Percentiles rank a stretch among this genome's conserved stretches.
Conservation (phyloP, 2,329 filamentous ascomycete genomes). For the Xylaria sp. region DNA sequence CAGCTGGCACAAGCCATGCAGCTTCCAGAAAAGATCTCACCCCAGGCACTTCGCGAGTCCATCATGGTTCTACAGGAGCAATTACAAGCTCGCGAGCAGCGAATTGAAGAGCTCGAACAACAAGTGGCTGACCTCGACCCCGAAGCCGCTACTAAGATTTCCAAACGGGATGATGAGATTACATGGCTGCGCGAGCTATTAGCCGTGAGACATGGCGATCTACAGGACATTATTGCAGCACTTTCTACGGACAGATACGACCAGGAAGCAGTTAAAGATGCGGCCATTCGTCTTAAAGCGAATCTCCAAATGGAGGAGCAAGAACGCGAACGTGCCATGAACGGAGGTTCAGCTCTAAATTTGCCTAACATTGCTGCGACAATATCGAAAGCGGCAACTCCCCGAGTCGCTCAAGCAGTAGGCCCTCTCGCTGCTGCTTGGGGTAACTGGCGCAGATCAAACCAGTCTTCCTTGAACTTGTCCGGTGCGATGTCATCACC, state of each 20-base stretch:
- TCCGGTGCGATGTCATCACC: conserved; percentile 52
- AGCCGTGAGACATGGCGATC: conserved; percentile 87
- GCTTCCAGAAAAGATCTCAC: conserved; percentile 86
- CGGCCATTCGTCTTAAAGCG: conserved; percentile 89
- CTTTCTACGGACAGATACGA: conserved; percentile 81
- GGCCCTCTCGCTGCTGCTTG: conserved; percentile 87
- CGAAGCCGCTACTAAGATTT: conserved; percentile 82
- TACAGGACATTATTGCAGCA: conserved; percentile 88
- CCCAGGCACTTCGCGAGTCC: conserved; percentile 92
- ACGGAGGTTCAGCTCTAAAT: conserved; percentile 72
- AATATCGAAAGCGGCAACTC: conserved; percentile 79
- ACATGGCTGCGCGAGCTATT: conserved; percentile 94
- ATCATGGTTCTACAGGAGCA: conserved; percentile 98
- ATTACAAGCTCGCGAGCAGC: conserved; percentile 89
- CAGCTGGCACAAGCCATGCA: conserved; percentile 56
- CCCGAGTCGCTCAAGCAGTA: conserved; percentile 84
- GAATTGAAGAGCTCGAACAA: conserved; percentile 87
- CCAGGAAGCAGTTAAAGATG: conserved; percentile 82
- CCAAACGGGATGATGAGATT: conserved; percentile 93
- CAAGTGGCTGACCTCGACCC: conserved; percentile 75
- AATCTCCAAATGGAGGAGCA: conserved; percentile 99
- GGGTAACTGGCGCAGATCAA: conserved; percentile 88
- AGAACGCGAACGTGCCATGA: conserved; percentile 86
- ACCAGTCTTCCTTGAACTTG: conserved; percentile 59
- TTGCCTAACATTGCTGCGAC: conserved; percentile 82